Conservation (phyloP, 2,329 filamentous ascomycete genomes). For the Chrysoporthe puriensis region DNA sequence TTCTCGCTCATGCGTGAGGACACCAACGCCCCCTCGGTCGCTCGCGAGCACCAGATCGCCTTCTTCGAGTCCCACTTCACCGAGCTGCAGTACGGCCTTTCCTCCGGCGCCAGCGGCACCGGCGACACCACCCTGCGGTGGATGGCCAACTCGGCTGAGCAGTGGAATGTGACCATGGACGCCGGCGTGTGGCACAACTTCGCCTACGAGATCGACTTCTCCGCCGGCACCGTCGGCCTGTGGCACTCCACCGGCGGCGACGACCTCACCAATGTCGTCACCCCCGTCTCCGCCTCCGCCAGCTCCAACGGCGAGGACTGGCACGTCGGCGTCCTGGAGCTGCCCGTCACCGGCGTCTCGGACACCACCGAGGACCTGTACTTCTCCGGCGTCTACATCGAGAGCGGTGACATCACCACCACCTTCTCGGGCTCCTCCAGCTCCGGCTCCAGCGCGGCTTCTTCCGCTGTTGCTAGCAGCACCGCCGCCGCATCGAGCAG, state of each 20-base stretch:
- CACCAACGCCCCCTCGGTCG: conserved; percentile 59
- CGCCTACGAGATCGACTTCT: conserved; percentile 72
- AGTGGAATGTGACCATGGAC: conserved; percentile 63
- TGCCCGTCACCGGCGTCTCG: conserved; percentile 56
- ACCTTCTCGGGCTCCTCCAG: conserved; percentile 24
- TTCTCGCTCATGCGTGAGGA: conserved; percentile 63
- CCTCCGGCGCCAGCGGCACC: conserved; percentile 45
- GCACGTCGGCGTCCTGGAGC: conserved; percentile 69
- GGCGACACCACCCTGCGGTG: conserved; percentile 59
- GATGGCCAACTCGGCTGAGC: conserved; percentile 58
- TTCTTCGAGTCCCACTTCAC: conserved; percentile 70
- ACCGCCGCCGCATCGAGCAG: neutral
- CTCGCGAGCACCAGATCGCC: conserved; percentile 65
- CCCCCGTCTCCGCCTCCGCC: conserved; percentile 58
- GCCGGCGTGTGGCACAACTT: conserved; percentile 71
- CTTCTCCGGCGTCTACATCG: conserved; percentile 70
- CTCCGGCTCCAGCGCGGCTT: conserved; percentile 17
- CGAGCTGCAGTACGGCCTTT: conserved; percentile 68
- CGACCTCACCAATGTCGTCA: conserved; percentile 57
- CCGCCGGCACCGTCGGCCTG: conserved; percentile 60
- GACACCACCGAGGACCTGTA: conserved; percentile 65
- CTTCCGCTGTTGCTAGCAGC: conserved; percentile 8
- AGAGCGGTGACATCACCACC: conserved; percentile 49
- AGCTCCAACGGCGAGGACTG: conserved; percentile 68
- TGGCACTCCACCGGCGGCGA: conserved; percentile 67